Evolutionary conservation across 2,329 filamentous ascomycete species (phyloP).

Genomic region (Clarireedia sp.): DNA sequence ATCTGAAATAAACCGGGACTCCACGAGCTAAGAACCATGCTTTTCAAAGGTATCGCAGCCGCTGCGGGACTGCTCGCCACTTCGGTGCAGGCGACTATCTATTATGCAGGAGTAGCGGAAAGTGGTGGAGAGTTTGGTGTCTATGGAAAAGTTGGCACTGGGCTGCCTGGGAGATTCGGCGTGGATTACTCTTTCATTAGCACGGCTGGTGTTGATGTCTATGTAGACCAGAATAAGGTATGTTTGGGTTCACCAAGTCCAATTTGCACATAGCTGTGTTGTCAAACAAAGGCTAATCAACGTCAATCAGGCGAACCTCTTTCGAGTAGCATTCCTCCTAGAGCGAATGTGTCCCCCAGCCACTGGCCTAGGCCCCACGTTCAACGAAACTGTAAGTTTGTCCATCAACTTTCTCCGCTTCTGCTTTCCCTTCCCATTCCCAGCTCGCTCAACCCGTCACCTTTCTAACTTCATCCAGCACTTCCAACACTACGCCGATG

Average conservation of each 20-base stretch:
- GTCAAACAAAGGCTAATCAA: not conserved
- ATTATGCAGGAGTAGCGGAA: constrained; percentile 41
- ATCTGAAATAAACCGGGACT: not conserved
- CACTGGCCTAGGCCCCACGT: constrained; percentile 39
- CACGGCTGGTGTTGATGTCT: constrained; percentile 36
- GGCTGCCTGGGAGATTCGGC: constrained; percentile 42
- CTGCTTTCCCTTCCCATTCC: no score
- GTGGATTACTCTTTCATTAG: constrained; percentile 44
- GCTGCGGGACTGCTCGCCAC: not conserved
- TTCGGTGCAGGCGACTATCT: constrained; percentile 34
- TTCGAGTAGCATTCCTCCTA: constrained; percentile 42
- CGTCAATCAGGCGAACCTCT: constrained; percentile 33
- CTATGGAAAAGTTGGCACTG: constrained; percentile 34
- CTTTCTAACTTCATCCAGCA: constrained; percentile 26
- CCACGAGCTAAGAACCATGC: not conserved
- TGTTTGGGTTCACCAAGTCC: not conserved
- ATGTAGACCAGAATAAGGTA: constrained; percentile 38
- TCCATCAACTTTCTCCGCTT: no score
- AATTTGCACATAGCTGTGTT: not conserved
- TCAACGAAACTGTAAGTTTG: constrained; percentile 37
- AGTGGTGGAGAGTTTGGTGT: constrained; percentile 41
- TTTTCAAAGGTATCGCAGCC: not conserved
- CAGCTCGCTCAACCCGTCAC: not conserved
- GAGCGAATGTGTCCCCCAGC: constrained; percentile 43
- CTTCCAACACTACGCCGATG: constrained; percentile 37